Evolutionary conservation across 2,329 filamentous ascomycete genomes (phyloP), one percentile per base, ranked within the genome.

Genomic region (Huntiella savannae): DNA sequence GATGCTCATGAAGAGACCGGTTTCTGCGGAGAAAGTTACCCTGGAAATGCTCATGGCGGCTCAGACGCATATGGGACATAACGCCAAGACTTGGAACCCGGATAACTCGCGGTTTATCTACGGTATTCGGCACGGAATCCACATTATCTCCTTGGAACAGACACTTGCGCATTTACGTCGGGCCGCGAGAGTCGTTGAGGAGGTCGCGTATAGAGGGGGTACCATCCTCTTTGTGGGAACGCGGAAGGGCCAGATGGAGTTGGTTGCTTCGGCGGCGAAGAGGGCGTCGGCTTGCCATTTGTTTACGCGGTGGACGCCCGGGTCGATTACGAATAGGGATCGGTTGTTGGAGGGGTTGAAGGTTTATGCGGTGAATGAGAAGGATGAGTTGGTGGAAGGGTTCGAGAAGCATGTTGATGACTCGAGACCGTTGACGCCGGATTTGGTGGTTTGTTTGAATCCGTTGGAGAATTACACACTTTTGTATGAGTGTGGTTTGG

Each of bases 41-140:
- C 76, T 98, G 50, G 87, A 95, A 66, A 72, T 94, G 51, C 75
- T 98, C 52, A 79, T 94, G 68, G 83, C 86, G 40, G 77, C 80
- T 32, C 85, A 93, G 64, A 76, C 77, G 46, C 86, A 94, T 63
- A 77, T 96, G 61, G 91, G 91, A 52, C 91, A 98, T 64, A 75
- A 82, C 56, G 88, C 82, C 0, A 83, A 83, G 51, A 71, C 87
- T 43, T 98, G 91, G 91, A 93, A 98, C 63, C 87, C 91, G 8
- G 79, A 77, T 45, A 98, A 96, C 65, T 79, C 86, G 53, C 75
- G 82, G 54, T 96, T 96, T 65, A 96, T 98, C 59, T 87, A 83
- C 60, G 91, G 91, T 55, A 75, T 93, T 51, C 73, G 91, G 39
- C 74, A 91, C 54, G 85, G 82, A 12, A 79, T 93, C 51, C 88